Conservation (phyloP, 805 yeast genomes). For the Hanseniaspora meyeri region DNA sequence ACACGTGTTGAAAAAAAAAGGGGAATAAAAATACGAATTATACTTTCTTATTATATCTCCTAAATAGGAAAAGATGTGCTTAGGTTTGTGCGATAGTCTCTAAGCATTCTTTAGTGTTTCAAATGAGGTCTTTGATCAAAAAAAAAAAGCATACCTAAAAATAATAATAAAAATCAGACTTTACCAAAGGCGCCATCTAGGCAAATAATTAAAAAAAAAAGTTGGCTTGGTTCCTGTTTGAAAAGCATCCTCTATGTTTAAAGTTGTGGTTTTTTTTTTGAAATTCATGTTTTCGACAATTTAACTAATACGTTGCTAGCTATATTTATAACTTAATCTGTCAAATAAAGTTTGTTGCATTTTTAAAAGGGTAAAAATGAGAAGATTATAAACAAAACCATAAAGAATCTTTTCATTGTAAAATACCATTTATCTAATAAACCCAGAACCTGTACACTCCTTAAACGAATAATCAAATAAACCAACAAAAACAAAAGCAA, state of each 20-base stretch:
- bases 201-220: too few species aligned
- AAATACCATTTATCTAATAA: background rate
- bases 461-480: background rate
- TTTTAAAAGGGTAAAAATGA: too few species aligned
- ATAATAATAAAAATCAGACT: background rate
- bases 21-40: too few species aligned
- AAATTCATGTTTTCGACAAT: too few species aligned
- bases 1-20: too few species aligned
- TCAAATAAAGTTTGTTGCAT: too few species aligned
- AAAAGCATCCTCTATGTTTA: too few species aligned
- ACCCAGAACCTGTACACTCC: conserved; percentile 7
- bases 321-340: too few species aligned
- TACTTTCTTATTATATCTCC: background rate
- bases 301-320: too few species aligned
- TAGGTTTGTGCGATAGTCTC: background rate
- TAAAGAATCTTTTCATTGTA: background rate
- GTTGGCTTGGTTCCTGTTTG: too few species aligned
- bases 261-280: too few species aligned
- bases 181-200: too few species aligned
- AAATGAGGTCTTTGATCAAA: background rate
- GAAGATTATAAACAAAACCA: background rate
- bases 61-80: background rate
- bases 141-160: background rate
- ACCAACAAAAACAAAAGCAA: background rate
- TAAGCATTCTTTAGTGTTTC: background rate